These are phyloP conservation scores for Pythium brachiatum DNA, from an alignment of 352 stramenopile species.

Conservation along the genomic window DNA sequence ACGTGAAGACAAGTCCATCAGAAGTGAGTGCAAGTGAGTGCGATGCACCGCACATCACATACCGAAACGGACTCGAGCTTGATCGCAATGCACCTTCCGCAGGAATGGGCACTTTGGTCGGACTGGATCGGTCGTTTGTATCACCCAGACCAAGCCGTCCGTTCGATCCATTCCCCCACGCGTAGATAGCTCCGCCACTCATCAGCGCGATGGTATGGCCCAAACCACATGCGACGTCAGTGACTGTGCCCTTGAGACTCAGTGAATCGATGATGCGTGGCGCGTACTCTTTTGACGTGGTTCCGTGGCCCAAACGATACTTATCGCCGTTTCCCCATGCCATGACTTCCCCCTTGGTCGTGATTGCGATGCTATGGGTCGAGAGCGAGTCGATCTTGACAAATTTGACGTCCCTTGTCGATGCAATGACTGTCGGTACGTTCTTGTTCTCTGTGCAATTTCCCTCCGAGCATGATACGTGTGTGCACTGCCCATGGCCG, in stretches of 20 bases:
- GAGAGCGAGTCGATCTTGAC: conserved; percentile 80
- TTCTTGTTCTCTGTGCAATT: conserved; percentile 86
- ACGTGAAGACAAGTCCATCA: conserved; percentile 54
- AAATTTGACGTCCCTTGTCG: conserved; percentile 49
- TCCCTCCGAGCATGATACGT: conserved; percentile 57
- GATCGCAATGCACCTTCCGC: conserved; percentile 11
- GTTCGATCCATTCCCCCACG: conserved; percentile 87
- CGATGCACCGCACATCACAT: conserved; percentile 60
- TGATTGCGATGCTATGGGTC: conserved; percentile 78
- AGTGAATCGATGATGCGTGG: conserved; percentile 64
- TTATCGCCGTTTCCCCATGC: conserved; percentile 86
- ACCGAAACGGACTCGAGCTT: conserved; percentile 20
- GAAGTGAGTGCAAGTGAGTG: conserved; percentile 67
- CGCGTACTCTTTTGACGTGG: conserved; percentile 66
- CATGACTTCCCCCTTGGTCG: conserved; percentile 58
- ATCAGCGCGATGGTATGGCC: conserved; percentile 66
- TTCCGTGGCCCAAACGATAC: conserved; percentile 74
- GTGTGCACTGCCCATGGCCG: conserved; percentile 69
- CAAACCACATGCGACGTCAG: conserved; percentile 59
- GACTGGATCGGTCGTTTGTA: conserved; percentile 61
- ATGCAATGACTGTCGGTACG: conserved; percentile 55
- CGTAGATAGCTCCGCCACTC: conserved; percentile 62
- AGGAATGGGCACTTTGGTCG: conserved; percentile 31
- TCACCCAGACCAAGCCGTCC: conserved; percentile 78
- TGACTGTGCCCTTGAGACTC: conserved; percentile 50